Evolutionary conservation across 179 eudicot genomes (phyloP).

Genomic region (Heliamphora pulchella): DNA sequence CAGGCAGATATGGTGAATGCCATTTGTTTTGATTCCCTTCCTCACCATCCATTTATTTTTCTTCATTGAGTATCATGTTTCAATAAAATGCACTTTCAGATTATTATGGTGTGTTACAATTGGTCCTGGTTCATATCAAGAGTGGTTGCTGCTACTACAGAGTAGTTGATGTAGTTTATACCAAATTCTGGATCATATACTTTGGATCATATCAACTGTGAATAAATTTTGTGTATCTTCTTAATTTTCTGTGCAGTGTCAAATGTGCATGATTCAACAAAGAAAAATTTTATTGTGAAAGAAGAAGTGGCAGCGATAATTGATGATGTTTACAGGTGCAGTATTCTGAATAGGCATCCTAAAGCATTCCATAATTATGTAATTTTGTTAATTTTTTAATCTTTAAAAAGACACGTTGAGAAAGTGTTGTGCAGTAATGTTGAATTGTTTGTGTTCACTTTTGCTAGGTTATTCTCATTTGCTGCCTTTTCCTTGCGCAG

Average conservation of each 20-base stretch:
- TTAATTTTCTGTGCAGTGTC: conserved; percentile 19
- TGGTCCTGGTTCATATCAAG: background rate
- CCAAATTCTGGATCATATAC: conserved; percentile 10
- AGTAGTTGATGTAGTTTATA: background rate
- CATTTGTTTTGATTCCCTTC: background rate
- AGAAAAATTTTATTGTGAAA: conserved; percentile 16
- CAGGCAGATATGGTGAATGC: background rate
- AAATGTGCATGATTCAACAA: conserved; percentile 13
- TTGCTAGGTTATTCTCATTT: background rate
- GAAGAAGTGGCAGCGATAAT: conserved; percentile 17
- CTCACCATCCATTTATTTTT: background rate
- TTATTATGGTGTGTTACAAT: background rate
- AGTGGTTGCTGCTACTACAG: background rate
- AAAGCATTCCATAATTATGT: background rate
- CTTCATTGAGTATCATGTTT: background rate
- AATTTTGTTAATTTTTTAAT: background rate
- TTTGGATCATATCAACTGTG: background rate
- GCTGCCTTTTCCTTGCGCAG: background rate
- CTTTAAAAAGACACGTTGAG: background rate
- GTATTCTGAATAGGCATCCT: conserved; percentile 1
- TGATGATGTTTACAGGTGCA: conserved; percentile 23
- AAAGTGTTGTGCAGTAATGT: background rate
- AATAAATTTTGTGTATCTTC: conserved; percentile 7
- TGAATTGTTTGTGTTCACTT: background rate
- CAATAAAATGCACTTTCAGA: background rate